Percentiles rank a stretch among this genome's conserved stretches.
These are phyloP conservation scores for Spergularia marina DNA, from an alignment of 148 eudicot species.

Conservation along the genomic window DNA sequence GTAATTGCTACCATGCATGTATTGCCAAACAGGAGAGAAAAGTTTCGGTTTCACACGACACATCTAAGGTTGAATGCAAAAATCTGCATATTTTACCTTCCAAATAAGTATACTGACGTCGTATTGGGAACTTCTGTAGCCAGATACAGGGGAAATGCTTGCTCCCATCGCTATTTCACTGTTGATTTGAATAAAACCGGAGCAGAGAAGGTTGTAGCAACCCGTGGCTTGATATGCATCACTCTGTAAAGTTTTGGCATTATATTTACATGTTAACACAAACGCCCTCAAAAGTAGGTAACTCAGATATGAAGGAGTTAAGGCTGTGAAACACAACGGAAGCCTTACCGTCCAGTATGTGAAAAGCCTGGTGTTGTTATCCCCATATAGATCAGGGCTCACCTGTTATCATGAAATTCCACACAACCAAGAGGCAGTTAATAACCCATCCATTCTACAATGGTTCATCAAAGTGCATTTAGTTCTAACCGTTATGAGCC, in stretches of 20 bases:
- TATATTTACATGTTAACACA: not conserved
- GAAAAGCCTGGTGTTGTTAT: slow-evolving; percentile 95
- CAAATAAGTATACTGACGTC: slow-evolving; percentile 96
- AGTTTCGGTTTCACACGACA: not conserved
- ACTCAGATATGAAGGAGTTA: no score
- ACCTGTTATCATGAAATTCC: slow-evolving; percentile 50
- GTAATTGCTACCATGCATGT: no score
- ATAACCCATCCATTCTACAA: not conserved
- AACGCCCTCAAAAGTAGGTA: not conserved
- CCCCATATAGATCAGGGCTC: slow-evolving; percentile 97
- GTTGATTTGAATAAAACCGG: slow-evolving; percentile 94
- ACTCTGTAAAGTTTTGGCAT: slow-evolving; percentile 47
- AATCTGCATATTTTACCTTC: slow-evolving; percentile 61
- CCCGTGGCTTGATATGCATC: slow-evolving; percentile 99
- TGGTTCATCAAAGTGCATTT: no score
- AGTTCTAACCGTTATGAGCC: no score
- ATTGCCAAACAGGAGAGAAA: no score
- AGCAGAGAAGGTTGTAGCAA: slow-evolving; percentile 93
- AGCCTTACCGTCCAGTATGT: slow-evolving; percentile 94
- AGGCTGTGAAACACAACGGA: not conserved
- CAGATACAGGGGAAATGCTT: slow-evolving; percentile 94
- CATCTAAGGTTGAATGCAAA: slow-evolving; percentile 18
- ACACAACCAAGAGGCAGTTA: not conserved
- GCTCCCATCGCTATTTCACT: slow-evolving; percentile 98
- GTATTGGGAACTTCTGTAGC: slow-evolving; percentile 71